Conservation (phyloP, 164 flowering plant genomes). For the Umbellularia californica region DNA sequence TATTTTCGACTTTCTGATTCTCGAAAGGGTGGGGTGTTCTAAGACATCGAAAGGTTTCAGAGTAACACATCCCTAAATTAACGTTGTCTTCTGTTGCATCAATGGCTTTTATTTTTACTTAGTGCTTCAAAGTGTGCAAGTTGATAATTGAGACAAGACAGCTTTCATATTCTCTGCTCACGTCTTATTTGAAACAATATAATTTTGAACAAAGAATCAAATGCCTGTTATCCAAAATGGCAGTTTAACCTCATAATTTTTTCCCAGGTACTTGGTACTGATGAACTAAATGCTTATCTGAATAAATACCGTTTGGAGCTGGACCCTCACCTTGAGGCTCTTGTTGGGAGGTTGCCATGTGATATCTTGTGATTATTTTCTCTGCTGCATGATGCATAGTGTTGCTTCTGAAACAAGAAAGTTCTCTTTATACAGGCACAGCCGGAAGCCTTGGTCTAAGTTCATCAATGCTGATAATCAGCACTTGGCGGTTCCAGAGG, state of each 20-base stretch:
- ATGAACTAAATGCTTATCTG: slow-evolving; percentile 77
- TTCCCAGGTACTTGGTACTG: slow-evolving; percentile 85
- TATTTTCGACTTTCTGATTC: no score
- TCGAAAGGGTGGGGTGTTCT: no score
- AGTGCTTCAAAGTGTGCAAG: no score
- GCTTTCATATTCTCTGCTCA: no score
- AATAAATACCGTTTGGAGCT: slow-evolving; percentile 77
- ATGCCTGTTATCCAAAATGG: no score
- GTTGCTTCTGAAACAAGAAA: background rate
- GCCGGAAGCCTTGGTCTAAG: slow-evolving; percentile 83
- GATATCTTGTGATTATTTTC: background rate
- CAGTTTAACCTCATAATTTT: background rate
- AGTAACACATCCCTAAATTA: no score
- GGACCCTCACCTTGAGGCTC: slow-evolving; percentile 86
- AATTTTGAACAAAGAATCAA: no score
- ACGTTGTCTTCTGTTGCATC: no score
- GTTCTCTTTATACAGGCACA: slow-evolving; percentile 51
- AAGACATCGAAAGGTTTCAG: no score
- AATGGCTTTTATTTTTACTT: no score
- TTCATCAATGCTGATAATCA: slow-evolving; percentile 80
- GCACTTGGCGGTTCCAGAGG: slow-evolving; percentile 96
- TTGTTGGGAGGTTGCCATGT: slow-evolving; percentile 75
- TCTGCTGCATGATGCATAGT: background rate
- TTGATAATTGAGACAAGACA: no score
- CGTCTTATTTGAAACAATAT: no score